Base-by-base conservation (phyloP, 2,329 filamentous ascomycete species). In the Colletotrichum tofieldiae region DNA sequence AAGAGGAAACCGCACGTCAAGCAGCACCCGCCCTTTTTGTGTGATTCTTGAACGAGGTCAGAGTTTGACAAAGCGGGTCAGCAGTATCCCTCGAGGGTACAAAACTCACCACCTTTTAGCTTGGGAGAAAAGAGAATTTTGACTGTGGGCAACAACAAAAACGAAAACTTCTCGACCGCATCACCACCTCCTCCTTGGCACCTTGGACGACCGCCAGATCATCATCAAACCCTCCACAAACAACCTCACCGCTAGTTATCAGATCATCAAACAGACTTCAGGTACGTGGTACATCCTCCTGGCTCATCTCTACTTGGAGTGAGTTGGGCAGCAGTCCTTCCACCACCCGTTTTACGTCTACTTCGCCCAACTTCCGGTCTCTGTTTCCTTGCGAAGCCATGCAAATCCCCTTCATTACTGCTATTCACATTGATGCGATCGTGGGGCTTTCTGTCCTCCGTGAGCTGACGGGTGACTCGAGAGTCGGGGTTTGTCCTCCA, bases 31-130 rank as follows among this genome's bases (percentile, higher is more conserved):
- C 68, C 51, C 7, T 41, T 61, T 41, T 52, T 49, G 58, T 58
- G 64, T 63, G 65, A 32, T 69, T 72, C 29, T 32, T 47, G 51
- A 62, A 63, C 32, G 51, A 63, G 54, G 52, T 37, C 65, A 62
- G 64, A 51, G 65, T 54, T 32, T 20, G 43, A 52, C 59, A 23
- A 63, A 52, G 41, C 49, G 65, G 52, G 58, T 51, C 58, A 47
- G 51, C 51, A 39, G 32, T 39, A 23, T 18, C 35, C 35, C 23
- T 54, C n/a, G 18, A 45, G 51, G 65, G 43, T 16, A 51, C 14
- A 72, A 43, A 32, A 43, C 32, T 58, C 45, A 61, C 64, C 43
- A 35, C 52, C n/a, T 47, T 29, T 37, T 20, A 47, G 11, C n/a
- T 51, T 37, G 51, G 65, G 35, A 18, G 20, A 68, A 49, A 67